A percentile compares a stretch with the other conserved stretches of the same genome.
Conservation (phyloP, 345 rosid genomes). For the Durio zibethinus region DNA sequence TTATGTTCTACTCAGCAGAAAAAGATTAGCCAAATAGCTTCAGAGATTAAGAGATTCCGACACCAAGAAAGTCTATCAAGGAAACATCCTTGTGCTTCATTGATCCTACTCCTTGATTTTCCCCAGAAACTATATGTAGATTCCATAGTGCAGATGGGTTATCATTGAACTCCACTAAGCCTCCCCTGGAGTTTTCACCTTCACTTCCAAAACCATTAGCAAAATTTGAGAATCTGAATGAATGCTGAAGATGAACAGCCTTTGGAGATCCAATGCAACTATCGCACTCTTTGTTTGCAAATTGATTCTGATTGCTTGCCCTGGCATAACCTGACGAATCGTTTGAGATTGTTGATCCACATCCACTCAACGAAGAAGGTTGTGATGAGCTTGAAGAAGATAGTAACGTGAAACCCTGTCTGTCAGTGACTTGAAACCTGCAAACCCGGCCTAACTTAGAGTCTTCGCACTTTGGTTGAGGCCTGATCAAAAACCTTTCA, state of each 20-base stretch:
- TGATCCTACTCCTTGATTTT: background rate
- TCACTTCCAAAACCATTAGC: background rate
- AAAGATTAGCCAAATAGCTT: background rate
- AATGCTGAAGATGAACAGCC: background rate
- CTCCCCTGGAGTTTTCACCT: background rate
- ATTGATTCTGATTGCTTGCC: background rate
- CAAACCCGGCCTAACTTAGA: constrained; percentile 16
- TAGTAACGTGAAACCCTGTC: background rate
- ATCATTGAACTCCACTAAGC: background rate
- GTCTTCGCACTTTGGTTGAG: background rate
- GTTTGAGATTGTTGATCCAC: background rate
- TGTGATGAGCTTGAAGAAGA: background rate
- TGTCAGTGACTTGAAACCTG: background rate
- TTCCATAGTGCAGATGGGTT: background rate
- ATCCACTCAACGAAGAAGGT: background rate
- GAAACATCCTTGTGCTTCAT: constrained; percentile 21
- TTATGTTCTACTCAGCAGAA: too few species aligned
- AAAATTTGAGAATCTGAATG: background rate
- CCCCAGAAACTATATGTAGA: background rate
- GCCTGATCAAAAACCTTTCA: background rate
- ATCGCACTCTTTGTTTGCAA: background rate
- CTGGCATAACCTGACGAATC: background rate
- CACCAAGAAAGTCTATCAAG: constrained; percentile 63
- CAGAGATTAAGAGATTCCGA: constrained; percentile 35
- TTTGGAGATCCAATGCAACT: background rate